Conservation (phyloP, 2,329 filamentous ascomycete species). For the Monilinia laxa region DNA sequence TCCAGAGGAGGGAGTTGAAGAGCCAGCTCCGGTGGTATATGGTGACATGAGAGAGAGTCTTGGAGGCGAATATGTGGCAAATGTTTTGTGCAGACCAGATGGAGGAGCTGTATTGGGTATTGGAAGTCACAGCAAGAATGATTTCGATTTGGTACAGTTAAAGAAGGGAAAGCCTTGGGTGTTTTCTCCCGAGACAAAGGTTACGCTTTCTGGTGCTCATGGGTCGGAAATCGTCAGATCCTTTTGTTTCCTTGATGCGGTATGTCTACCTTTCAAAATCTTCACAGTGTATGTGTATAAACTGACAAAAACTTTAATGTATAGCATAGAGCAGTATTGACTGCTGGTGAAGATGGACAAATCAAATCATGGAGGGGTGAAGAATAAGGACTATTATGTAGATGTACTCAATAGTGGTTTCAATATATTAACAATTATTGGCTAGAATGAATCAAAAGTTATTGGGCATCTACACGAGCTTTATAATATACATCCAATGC, state of each 20-base stretch:
- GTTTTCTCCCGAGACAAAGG: constrained; percentile 54
- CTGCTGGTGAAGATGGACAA: constrained; percentile 44
- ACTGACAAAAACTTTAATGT: constrained; percentile 20
- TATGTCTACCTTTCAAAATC: constrained; percentile 31
- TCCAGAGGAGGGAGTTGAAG: constrained; percentile 55
- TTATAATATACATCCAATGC: neutral
- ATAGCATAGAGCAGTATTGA: constrained; percentile 41
- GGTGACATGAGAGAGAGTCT: constrained; percentile 68
- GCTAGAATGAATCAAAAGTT: neutral
- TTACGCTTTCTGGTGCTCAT: constrained; percentile 62
- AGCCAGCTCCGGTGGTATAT: constrained; percentile 53
- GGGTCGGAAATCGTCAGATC: constrained; percentile 62
- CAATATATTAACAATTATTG: neutral
- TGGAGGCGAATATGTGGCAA: constrained; percentile 71
- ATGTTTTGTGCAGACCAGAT: constrained; percentile 60
- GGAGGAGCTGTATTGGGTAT: constrained; percentile 62
- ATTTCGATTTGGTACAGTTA: constrained; percentile 61
- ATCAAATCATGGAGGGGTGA: constrained; percentile 43
- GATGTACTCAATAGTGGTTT: neutral
- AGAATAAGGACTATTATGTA: constrained; percentile 14
- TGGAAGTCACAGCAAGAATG: constrained; percentile 61
- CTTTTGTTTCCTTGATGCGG: constrained; percentile 63
- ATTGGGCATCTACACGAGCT: neutral
- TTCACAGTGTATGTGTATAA: neutral
- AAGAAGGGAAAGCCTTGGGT: constrained; percentile 53